These are phyloP conservation scores for Carex cristatella DNA, from an alignment of 176 grass and related monocot genomes.

Conservation along the genomic window DNA sequence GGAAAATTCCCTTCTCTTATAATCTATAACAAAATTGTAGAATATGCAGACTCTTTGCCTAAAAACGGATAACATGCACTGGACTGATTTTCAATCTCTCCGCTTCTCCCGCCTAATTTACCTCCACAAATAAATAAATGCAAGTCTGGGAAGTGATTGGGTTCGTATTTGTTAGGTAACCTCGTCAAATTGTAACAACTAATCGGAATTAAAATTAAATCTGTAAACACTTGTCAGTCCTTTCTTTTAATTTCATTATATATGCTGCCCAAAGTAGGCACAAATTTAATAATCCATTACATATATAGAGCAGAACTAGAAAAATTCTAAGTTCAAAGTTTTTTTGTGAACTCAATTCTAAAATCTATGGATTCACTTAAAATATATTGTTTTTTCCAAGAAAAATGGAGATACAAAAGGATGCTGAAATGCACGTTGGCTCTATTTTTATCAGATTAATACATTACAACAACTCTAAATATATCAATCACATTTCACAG, in stretches of 20 bases:
- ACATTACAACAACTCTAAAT: constrained; percentile 13
- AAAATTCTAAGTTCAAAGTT: no score
- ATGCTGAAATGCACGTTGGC: not conserved
- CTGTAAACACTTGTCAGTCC: no score
- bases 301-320: not conserved
- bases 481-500: constrained; percentile 2
- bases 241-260: not conserved
- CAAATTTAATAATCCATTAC: not conserved
- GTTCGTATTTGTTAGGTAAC: not conserved
- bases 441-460: not conserved
- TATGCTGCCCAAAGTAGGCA: not conserved
- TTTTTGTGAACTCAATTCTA: no score
- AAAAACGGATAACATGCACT: not conserved
- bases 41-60: not conserved
- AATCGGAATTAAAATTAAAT: not conserved
- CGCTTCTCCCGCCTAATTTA: constrained; percentile 7
- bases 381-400: no score
- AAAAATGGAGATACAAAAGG: no score
- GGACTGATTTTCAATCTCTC: not conserved
- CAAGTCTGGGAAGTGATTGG: not conserved
- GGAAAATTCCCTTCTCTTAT: not conserved
- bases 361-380: no score
- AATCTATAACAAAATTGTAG: not conserved
- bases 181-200: not conserved
- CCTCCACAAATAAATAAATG: constrained; percentile 8